Evolutionary conservation across 208 protist genomes (phyloP).

Genomic region (Crithidia acanthocephali): DNA sequence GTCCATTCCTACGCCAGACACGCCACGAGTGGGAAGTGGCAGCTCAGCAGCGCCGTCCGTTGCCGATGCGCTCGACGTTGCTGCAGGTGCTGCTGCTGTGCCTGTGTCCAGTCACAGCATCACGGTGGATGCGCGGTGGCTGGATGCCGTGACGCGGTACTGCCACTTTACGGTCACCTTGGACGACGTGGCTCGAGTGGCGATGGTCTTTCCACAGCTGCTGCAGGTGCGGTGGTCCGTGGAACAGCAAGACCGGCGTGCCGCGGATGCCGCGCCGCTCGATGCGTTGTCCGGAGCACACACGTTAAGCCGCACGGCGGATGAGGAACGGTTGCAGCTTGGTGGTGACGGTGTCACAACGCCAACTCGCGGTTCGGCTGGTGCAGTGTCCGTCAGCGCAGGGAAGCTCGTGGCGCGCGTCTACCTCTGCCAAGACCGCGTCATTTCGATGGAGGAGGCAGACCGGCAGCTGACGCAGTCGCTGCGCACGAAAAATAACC

Average conservation of each 20-base stretch:
- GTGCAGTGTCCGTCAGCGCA: not conserved
- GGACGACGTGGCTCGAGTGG: slow-evolving; percentile 68
- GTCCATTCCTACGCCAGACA: not conserved
- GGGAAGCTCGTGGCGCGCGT: slow-evolving; percentile 35
- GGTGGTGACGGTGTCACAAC: too few species aligned
- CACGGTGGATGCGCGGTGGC: slow-evolving; percentile 52
- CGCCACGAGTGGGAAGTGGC: not conserved
- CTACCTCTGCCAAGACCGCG: slow-evolving; percentile 28
- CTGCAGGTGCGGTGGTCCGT: slow-evolving; percentile 47
- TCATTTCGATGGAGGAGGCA: slow-evolving; percentile 51
- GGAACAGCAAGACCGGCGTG: not conserved
- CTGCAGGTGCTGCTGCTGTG: not conserved
- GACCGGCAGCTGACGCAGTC: slow-evolving; percentile 13
- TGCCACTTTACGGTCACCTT: slow-evolving; percentile 53
- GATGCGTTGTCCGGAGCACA: not conserved
- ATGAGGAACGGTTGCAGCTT: too few species aligned
- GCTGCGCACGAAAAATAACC: slow-evolving; percentile 23
- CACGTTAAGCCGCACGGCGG: not conserved
- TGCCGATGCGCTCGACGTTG: not conserved
- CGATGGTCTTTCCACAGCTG: slow-evolving; percentile 56
- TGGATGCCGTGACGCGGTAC: slow-evolving; percentile 64
- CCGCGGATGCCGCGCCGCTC: not conserved
- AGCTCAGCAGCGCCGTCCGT: not conserved
- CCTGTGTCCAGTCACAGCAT: slow-evolving; percentile 21
- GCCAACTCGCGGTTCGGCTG: not conserved